These are phyloP conservation scores for Daldinia sp. DNA, from an alignment of 2,329 filamentous ascomycete species.

Conservation along the genomic window DNA sequence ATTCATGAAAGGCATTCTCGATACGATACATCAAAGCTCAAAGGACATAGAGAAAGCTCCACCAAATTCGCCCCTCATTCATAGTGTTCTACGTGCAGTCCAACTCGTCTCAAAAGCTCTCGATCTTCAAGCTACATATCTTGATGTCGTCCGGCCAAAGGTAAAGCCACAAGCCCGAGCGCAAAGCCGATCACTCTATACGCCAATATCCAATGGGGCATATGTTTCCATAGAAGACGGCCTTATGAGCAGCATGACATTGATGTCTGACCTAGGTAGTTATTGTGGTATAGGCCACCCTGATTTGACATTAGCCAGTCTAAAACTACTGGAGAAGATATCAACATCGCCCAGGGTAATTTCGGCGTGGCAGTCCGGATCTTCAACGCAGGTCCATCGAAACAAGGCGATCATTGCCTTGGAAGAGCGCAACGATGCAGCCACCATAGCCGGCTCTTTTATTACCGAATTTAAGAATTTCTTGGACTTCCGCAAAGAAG, in stretches of 20 bases:
- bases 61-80: conserved; percentile 83
- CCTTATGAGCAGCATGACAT: conserved; percentile 80
- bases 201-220: conserved; percentile 70
- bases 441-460: conserved; percentile 81
- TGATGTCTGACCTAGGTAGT: conserved; percentile 85
- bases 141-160: conserved; percentile 85
- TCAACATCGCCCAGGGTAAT: conserved; percentile 86
- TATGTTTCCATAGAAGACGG: conserved; percentile 94
- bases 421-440: conserved; percentile 82
- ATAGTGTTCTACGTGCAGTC: conserved; percentile 82
- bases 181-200: conserved; percentile 49
- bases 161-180: conserved; percentile 73
- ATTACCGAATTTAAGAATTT: conserved; percentile 74
- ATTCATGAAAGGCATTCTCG: conserved; percentile 83
- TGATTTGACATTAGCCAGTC: conserved; percentile 80
- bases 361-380: conserved; percentile 73
- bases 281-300: conserved; percentile 89
- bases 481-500: conserved; percentile 79
- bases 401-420: conserved; percentile 92
- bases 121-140: conserved; percentile 89
- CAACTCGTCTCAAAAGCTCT: conserved; percentile 86
- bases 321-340: conserved; percentile 87
- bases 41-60: conserved; percentile 77
- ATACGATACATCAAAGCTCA: conserved; percentile 80
- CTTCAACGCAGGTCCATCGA: conserved; percentile 72